Evolutionary conservation across 2,329 filamentous ascomycete genomes (phyloP), one percentile per base, ranked within the genome.

Genomic region (Didymella pinodella): DNA sequence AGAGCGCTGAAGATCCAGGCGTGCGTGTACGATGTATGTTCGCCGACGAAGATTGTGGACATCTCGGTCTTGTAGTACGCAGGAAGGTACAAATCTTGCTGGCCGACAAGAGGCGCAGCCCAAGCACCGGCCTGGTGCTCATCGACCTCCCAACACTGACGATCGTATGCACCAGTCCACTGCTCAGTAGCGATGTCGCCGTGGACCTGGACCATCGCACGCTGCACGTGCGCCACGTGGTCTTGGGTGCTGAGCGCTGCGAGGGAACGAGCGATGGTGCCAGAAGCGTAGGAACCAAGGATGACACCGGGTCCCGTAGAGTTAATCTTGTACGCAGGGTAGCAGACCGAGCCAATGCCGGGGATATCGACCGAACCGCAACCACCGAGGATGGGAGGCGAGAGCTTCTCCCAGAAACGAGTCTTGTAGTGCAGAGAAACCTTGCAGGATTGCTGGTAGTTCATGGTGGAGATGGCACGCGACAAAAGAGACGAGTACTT

Each of bases 51-150:
- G 32, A 91, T 85, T n/a, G 88, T 87, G 47, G 88, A 85, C 62
- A 83, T 83, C 73, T 91, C 86, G 0, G 88, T 91, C 70, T 87
- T 84, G 68, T 89, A 90, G 69, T 90, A 92, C n/a, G 88, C 86
- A 0, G 90, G 89, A 8, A 92, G 78, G 65, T 89, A 92, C 25
- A 91, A 69, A 64, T 89, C 83, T 68, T 92, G 88, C 77, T 91
- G 87, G 0, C 88, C 88, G 0, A 86, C 79, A 0, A 80, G 75
- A 0, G 89, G 88, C 4, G 75, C 73, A 1, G 84, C 84, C 88
- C 88, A 92, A 7, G 84, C 84, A 4, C 85, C 88, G 1, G 82
- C 83, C 71, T 88, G 82, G 58, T 85, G 83, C 58, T 85, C 82
- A 62, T 91, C 86, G 7, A 83, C 73, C 50, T 83, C 79, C 89